Evolutionary conservation across 192 early-diverging fungal species (phyloP).

Genomic region (Diversispora epigaea): DNA sequence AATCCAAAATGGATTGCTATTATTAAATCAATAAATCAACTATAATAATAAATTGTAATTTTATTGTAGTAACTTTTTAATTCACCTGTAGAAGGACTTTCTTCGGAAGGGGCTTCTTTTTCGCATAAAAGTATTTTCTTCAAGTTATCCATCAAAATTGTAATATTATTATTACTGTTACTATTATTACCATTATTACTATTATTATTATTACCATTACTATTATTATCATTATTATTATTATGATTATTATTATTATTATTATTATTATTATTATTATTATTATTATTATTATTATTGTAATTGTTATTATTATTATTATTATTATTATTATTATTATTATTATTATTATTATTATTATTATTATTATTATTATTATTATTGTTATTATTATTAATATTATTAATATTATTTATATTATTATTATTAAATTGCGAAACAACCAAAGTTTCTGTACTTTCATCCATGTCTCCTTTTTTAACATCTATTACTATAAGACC

Average conservation of each 20-base stretch:
- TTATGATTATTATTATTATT: no score
- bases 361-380: no score
- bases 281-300: no score
- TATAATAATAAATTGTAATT: background rate
- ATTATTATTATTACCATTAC: no score
- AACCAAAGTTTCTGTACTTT: conserved; percentile 20
- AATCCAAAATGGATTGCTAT: background rate
- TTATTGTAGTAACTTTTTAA: background rate
- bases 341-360: no score
- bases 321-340: no score
- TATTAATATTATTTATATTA: no score
- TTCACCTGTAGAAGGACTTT: conserved; percentile 51
- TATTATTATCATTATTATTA: no score
- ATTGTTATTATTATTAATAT: no score
- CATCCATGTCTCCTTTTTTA: background rate
- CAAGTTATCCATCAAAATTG: conserved; percentile 51
- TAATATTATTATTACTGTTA: background rate
- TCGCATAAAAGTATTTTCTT: conserved; percentile 61
- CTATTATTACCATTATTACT: no score
- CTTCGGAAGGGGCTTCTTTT: conserved; percentile 50
- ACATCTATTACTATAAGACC: conserved; percentile 45
- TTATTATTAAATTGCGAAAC: background rate
- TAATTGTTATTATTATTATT: no score
- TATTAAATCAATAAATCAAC: background rate
- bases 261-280: no score